Base-by-base conservation (phyloP, 208 protist species). In the Leishmania tarentolae region DNA sequence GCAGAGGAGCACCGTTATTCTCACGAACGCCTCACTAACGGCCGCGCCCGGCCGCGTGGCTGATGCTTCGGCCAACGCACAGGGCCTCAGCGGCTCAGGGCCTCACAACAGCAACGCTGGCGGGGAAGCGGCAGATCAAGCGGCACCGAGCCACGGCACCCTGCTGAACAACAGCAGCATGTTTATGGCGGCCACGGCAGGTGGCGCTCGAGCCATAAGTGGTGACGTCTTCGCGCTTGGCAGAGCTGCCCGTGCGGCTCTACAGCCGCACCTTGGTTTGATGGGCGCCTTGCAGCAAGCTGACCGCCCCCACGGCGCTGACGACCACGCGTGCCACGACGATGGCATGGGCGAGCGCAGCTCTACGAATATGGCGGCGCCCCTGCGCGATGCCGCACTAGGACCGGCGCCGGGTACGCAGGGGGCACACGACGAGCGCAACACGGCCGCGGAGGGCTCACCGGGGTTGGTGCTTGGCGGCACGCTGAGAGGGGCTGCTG, bases 141-240 rank as follows among this genome's bases (percentile, higher is more conserved):
- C 70, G 70, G 46, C n/a, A n/a, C 44, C 70, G 21, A 56, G 17
- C 46, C 57, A 74, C 24, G 59, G 52, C 61, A 15, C 40, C 44
- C 47, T 52, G 35, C 19, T 50, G 47, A 56, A 35, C 47, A 50
- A 44, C 65, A 79, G 19, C 61, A 74, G 57, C 57, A 63, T 71
- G 52, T 76, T 84, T 28, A 47, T 80, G 50, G 57, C 57, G 24
- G n/a, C 52, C 35, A 57, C 75, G 35, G 59, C 75, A 5, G 68
- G 52, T 3, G 40, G 52, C 17, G 68, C 56, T n/a, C 50, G 72
- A 6, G 68, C 35, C 0, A 53, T 75, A 1, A 46, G 40, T 1
- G 80, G 80, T 24, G 80, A 84, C 56, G 75, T 84, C 56, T 84
- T 84, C n/a, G 61, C 75, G 44, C 69, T 80, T 28, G 75, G 80